A percentile compares a stretch with the other conserved stretches of the same genome.
Conservation (phyloP, 192 early-diverging fungal genomes). For the Rhizophlyctis rosea region DNA sequence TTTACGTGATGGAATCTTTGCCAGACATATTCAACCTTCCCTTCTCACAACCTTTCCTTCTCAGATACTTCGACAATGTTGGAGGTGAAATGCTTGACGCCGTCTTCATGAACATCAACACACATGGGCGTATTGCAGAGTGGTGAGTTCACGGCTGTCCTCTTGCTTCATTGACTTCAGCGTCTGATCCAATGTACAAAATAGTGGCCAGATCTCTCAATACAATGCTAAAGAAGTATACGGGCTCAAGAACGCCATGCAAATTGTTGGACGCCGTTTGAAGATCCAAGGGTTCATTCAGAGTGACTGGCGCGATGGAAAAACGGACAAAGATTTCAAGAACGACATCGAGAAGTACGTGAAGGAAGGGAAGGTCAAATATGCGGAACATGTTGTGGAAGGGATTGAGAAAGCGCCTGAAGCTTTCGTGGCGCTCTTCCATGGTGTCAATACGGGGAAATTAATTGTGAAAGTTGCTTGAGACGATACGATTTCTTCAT, state of each 20-base stretch:
- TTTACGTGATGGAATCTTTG: too few species aligned
- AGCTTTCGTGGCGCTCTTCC: constrained; percentile 44
- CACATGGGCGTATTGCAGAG: constrained; percentile 61
- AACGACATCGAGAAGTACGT: constrained; percentile 54
- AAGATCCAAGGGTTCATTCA: constrained; percentile 68
- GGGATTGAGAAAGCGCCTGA: constrained; percentile 66
- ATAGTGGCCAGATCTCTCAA: constrained; percentile 69
- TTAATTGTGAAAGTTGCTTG: constrained; percentile 37
- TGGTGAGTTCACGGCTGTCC: constrained; percentile 26
- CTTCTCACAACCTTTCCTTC: background rate
- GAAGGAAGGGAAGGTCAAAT: constrained; percentile 59
- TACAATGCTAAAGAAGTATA: constrained; percentile 53
- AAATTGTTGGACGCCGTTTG: constrained; percentile 55
- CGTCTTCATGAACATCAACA: constrained; percentile 62
- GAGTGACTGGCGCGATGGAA: constrained; percentile 38
- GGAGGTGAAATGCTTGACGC: constrained; percentile 78
- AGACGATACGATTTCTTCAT: background rate
- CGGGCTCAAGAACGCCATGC: constrained; percentile 56
- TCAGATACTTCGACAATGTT: constrained; percentile 75
- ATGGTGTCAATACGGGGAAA: constrained; percentile 48
- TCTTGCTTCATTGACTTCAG: constrained; percentile 14
- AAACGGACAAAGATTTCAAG: constrained; percentile 47
- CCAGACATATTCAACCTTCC: too few species aligned
- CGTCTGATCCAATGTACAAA: background rate
- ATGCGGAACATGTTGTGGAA: constrained; percentile 52